Evolutionary conservation across 441 rosid species (phyloP), one percentile per base, ranked within the genome.

Genomic region (Eruca vesicaria): DNA sequence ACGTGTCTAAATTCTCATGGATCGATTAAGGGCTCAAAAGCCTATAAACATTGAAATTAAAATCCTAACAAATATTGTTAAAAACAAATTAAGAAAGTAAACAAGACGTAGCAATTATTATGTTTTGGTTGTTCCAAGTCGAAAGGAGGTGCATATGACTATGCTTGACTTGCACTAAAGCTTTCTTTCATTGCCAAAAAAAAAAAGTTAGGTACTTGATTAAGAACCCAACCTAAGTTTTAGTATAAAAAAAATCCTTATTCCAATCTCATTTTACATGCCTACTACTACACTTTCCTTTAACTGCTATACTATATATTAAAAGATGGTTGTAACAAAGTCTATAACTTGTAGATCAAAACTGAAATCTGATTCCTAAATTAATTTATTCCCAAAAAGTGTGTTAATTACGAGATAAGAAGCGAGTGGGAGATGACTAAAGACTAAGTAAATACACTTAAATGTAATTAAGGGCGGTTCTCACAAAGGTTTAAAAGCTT

Each of bases 81-180:
- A 56, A 48, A 29, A 53, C 2, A 14, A 58, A 63, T 33, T 52
- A 75, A 74, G 56, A 74, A 19, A 52, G 58, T 2, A 67, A 67
- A 74, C 55, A 74, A 0, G 18, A 58, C n/a, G 63, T 18, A 50
- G 29, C 68, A 66, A 60, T 78, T 9, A 78, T 78, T 52, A 66
- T 66, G 73, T 52, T 53, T 66, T 66, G 73, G 73, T 28, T 66
- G 80, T 72, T 63, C 81, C 81, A 72, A 78, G 32, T 63, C 9
- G 28, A 53, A 67, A 38, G 59, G 73, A 71, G n/a, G 3, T 15
- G 26, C 41, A 63, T 21, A 10, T 7, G 31, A 66, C 73, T 61
- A 77, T 66, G 73, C 81, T 72, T 78, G 73, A 38, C 77, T 72
- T 78, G 81, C 81, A 78, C 81, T 78, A 78, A 66, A 78, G 53